phyloP scores from a whole-genome alignment of 441 rosid species.

The Syzygium syzygioides region DNA sequence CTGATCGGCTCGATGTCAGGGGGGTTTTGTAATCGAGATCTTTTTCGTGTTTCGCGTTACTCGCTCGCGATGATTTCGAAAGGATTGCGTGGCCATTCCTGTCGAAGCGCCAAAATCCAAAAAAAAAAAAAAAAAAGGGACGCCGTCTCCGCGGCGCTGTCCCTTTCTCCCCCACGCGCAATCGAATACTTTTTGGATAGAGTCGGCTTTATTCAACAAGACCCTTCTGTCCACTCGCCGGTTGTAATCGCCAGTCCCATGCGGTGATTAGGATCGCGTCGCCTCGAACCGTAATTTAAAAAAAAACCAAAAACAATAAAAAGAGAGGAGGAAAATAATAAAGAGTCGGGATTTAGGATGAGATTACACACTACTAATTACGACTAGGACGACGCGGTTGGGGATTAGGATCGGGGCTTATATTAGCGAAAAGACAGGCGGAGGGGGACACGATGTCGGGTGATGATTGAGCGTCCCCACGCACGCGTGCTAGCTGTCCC shows the following conservation, averaged over 20 bases:
- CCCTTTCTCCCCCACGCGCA: neutral
- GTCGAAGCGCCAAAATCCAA: neutral
- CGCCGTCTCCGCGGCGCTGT: fast-evolving
- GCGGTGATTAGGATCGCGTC: neutral
- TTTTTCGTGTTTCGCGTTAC: fast-evolving
- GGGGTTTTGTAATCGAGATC: neutral
- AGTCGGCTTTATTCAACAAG: neutral
- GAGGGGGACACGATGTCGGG: neutral
- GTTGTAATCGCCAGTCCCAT: neutral
- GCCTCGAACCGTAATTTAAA: neutral
- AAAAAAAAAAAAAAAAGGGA: neutral
- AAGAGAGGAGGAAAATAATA: neutral
- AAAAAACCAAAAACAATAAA: fast-evolving
- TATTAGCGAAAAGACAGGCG: neutral
- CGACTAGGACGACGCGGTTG: too few relatives aligned
- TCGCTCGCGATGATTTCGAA: fast-evolving
- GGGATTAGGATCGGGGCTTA: too few relatives aligned
- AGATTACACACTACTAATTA: too few relatives aligned
- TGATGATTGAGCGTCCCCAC: neutral
- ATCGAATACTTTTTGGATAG: fast-evolving
- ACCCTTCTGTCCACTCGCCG: neutral
- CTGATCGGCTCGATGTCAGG: fast-evolving
- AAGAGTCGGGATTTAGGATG: neutral
- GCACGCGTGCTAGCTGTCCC: neutral
- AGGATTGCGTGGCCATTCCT: neutral